These are phyloP conservation scores for Pseudomonodictys pantanalensis DNA, from an alignment of 495 filamentous ascomycete species.

Conservation along the genomic window DNA sequence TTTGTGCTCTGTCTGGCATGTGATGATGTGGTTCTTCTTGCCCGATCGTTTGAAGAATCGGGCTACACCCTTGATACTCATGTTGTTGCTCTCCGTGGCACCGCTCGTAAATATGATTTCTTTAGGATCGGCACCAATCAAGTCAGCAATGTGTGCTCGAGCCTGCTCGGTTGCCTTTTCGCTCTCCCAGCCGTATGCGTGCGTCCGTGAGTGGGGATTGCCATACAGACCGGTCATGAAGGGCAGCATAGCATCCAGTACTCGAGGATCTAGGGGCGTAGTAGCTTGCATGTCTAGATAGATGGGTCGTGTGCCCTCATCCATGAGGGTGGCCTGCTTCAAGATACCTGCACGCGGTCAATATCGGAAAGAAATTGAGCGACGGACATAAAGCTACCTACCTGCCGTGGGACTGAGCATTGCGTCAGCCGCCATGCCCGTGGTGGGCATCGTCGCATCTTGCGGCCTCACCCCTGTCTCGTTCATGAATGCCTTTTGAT, in stretches of 20 bases:
- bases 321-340: conserved; percentile 89
- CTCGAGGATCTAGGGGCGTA: conserved; percentile 90
- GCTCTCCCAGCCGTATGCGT: conserved; percentile 98
- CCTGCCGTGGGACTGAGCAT: conserved; percentile 80
- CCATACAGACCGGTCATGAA: conserved; percentile 92
- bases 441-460: conserved; percentile 55
- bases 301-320: conserved; percentile 89
- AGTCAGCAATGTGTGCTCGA: conserved; percentile 72
- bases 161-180: conserved; percentile 90
- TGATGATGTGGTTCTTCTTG: conserved; percentile 98
- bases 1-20: conserved; percentile 96
- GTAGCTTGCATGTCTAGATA: conserved; percentile 99
- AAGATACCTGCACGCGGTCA: conserved; percentile 59
- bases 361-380: neutral
- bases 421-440: conserved; percentile 58
- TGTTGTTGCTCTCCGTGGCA: conserved; percentile 98
- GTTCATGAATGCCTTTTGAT: conserved; percentile 73
- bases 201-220: conserved; percentile 95
- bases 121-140: conserved; percentile 93
- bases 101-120: conserved; percentile 99
- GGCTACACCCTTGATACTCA: conserved; percentile 98
- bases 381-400: conserved; percentile 21
- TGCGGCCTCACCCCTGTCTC: conserved; percentile 63
- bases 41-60: conserved; percentile 87
- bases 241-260: conserved; percentile 94